phyloP scores from a whole-genome alignment of 768 basidiomycete species.

The Hypholoma fasciculare region DNA sequence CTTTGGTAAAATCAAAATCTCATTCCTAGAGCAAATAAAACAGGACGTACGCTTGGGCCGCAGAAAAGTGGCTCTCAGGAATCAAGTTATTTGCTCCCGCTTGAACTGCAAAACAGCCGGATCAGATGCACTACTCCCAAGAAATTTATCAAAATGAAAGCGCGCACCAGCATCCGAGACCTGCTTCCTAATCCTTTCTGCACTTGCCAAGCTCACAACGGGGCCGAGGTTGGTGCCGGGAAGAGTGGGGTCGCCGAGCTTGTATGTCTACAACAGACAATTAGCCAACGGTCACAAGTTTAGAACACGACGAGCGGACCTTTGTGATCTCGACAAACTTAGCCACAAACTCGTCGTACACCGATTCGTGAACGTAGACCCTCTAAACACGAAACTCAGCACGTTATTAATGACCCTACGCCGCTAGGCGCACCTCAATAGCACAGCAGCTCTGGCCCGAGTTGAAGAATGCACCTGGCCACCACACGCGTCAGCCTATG shows the following conservation, averaged over 20 bases:
- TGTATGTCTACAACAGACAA: conserved; percentile 59
- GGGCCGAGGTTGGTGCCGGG: conserved; percentile 84
- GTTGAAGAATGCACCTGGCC: conserved; percentile 87
- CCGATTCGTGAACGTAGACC: conserved; percentile 87
- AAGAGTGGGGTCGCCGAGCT: conserved; percentile 82
- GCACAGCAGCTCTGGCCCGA: conserved; percentile 97
- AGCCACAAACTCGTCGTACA: conserved; percentile 80
- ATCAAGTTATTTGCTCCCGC: conserved; percentile 42
- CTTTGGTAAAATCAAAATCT: conserved; percentile 30
- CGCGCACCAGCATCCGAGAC: conserved; percentile 75
- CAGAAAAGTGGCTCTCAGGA: conserved; percentile 62
- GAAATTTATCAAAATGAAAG: neutral
- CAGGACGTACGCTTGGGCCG: conserved; percentile 61
- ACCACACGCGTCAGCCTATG: neutral
- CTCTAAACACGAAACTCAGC: conserved; percentile 43
- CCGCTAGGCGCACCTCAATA: conserved; percentile 60
- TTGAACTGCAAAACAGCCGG: neutral
- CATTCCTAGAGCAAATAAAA: neutral
- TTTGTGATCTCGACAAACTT: conserved; percentile 75
- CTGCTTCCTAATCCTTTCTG: conserved; percentile 83
- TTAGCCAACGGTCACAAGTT: neutral
- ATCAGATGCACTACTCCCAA: neutral
- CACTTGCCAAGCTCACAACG: conserved; percentile 87
- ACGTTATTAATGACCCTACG: neutral
- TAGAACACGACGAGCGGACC: conserved; percentile 33